Evolutionary conservation across 805 yeast species (phyloP), one percentile per base, ranked within the genome.

Genomic region (Metschnikowia borealis): DNA sequence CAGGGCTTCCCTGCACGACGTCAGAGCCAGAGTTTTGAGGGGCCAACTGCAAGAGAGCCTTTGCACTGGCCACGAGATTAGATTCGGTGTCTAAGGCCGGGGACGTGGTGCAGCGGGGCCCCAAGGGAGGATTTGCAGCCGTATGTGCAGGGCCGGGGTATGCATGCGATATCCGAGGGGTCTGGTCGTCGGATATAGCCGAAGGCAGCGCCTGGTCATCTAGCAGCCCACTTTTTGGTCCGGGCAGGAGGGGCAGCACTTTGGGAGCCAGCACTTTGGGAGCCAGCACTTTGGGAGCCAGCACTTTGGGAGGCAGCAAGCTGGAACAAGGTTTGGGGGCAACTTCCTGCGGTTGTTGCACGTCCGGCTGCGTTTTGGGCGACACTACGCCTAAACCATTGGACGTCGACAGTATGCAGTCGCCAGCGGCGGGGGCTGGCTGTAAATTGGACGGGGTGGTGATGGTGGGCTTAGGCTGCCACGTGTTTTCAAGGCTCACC

Each of bases 21-120:
- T 44, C 46, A 7, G 34, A 21, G 10, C 26, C 6, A 21, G 38
- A 17, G 29, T 40, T 47, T 20, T 39, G 43, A 10, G 54, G 52
- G 14, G 52, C 54, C 39, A 53, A 39, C 44, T 50, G 56, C 21
- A 53, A 38, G 10, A 53, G 50, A 5, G 50, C 54, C 23, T 40
- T 26, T 14, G 54, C 56, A 20, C 51, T 47, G 35, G 55, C 55
- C 23, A 52, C 48, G 7, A 52, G 32, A 29, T 43, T 48, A 17
- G 49, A 26, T 17, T 41, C 49, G 3, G 44, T 6, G 10, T 44
- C 46, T 14, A 44, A 21, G 5, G 33, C 15, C 11, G 40, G 33
- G 17, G 46, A 33, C 15, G 39, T 26, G 34, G n/a, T 3, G 20
- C 17, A 6, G 13, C 33, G 46, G 20, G 40, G 17, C 4, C 21